These are phyloP conservation scores for Boletus speciosus DNA, from an alignment of 768 basidiomycete genomes.

Conservation along the genomic window DNA sequence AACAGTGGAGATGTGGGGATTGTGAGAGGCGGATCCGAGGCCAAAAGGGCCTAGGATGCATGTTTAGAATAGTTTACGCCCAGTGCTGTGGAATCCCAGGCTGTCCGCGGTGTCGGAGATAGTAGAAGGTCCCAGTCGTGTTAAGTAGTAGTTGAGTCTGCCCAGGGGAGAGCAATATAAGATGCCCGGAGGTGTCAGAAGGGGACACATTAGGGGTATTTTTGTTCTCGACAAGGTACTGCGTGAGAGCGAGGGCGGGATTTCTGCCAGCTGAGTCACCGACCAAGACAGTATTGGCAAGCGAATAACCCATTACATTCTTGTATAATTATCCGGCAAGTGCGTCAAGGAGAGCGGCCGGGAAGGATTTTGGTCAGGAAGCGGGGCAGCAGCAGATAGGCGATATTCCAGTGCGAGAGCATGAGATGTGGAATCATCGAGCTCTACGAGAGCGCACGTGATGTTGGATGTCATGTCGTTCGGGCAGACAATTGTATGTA, in stretches of 20 bases:
- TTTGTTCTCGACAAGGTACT: conserved; percentile 55
- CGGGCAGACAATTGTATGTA: conserved; percentile 58
- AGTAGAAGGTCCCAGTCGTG: conserved; percentile 40
- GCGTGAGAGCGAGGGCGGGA: conserved; percentile 58
- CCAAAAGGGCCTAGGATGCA: conserved; percentile 51
- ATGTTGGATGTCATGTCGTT: conserved; percentile 44
- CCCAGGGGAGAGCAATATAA: conserved; percentile 59
- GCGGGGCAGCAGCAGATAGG: conserved; percentile 46
- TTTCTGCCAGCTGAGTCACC: conserved; percentile 83
- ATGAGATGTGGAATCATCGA: conserved; percentile 43
- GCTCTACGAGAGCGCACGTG: conserved; percentile 44
- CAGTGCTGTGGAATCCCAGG: conserved; percentile 8
- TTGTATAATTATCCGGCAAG: conserved; percentile 49
- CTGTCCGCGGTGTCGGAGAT: conserved; percentile 34
- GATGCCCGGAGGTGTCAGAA: conserved; percentile 41
- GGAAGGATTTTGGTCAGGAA: conserved; percentile 52
- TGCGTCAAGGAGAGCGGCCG: conserved; percentile 70
- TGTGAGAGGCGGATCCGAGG: conserved; percentile 41
- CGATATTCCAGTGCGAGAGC: conserved; percentile 71
- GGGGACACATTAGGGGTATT: conserved; percentile 17
- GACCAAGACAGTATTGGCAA: conserved; percentile 57
- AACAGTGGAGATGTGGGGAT: conserved; percentile 59
- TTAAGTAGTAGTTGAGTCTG: conserved; percentile 40
- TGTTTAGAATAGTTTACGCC: conserved; percentile 28
- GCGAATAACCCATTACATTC: conserved; percentile 45